Base-by-base conservation (phyloP, 768 basidiomycete genomes). In the Crucibulum laeve region DNA sequence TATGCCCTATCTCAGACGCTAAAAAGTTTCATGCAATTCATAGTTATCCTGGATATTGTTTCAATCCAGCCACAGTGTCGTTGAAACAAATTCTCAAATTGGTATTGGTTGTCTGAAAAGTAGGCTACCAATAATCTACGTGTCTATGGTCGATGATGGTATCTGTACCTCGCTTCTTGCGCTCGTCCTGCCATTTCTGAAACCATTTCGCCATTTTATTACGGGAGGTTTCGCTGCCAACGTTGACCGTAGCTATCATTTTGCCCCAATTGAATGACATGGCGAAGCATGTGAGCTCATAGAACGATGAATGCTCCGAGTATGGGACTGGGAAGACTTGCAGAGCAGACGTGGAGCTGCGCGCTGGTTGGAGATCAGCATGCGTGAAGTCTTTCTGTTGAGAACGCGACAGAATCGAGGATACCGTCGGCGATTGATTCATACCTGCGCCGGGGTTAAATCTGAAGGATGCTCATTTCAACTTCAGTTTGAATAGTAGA, bases 211-310 rank as follows among this genome's bases (percentile, higher is more conserved):
- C 70, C 86, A 98, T 96, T 71, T 90, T 97, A 4, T 70, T 80
- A 41, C 94, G 69, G 24, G 87, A 82, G 5, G 50, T 61, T 53
- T 82, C 79, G 46, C 71, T 89, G 15, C 83, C 87, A 1, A 94
- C 83, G 51, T 93, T 95, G 28, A 94, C 96, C 0, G 96, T 98
- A 7, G 96, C 89, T 54, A 98, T 94, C 76, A 98, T 95, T 59
- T 80, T 84, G 0, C 67, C 73, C 86, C 83, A 95, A 49, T 80
- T 78, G 33, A 92, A 71, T 15, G 89, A 91, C 64, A 97, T 76
- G 3, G 92, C 91, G 60, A 97, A 97, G 60, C 91, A 94, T 8
- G 92, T 95, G 50, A 95, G 71, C 63, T 98, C 95, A 54, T 89
- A 90, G 64, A 97, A 97, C 25, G 89, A 92, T 24, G 89, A 91